Evolutionary conservation across 768 basidiomycete genomes (phyloP).

Genomic region (Russula abietina): DNA sequence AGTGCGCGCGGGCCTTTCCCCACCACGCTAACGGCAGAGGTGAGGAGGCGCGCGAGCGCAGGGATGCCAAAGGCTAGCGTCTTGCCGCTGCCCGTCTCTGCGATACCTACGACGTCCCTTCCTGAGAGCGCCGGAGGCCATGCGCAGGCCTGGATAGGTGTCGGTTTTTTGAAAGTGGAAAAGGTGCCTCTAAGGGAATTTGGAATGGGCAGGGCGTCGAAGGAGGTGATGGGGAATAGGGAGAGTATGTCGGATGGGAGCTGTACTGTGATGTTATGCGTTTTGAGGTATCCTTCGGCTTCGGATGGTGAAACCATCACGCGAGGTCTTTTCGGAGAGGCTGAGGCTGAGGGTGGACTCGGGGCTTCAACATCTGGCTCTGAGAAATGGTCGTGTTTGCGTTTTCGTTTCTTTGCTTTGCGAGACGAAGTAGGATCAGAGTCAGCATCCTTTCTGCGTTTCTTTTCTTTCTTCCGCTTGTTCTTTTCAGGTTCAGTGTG

Average conservation of each 20-base stretch:
- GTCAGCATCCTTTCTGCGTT: slow-evolving; percentile 20
- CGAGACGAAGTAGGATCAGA: not conserved
- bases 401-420: slow-evolving; percentile 31
- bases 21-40: slow-evolving; percentile 30
- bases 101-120: slow-evolving; percentile 89
- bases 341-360: slow-evolving; percentile 18
- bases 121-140: slow-evolving; percentile 86
- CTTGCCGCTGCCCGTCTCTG: slow-evolving; percentile 97
- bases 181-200: slow-evolving; percentile 57
- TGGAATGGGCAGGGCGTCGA: slow-evolving; percentile 67
- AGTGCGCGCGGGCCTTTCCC: slow-evolving; percentile 42
- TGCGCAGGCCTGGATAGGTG: slow-evolving; percentile 91
- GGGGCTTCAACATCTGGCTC: slow-evolving; percentile 24
- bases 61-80: slow-evolving; percentile 95
- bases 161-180: slow-evolving; percentile 73
- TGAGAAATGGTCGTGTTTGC: slow-evolving; percentile 33
- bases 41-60: slow-evolving; percentile 63
- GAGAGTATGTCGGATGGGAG: slow-evolving; percentile 41
- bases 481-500: not conserved
- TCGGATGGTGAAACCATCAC: slow-evolving; percentile 27
- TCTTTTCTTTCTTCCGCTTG: slow-evolving; percentile 27
- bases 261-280: slow-evolving; percentile 70
- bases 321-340: not conserved
- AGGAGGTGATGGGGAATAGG: slow-evolving; percentile 64
- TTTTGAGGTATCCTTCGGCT: slow-evolving; percentile 47